Evolutionary conservation across 495 filamentous ascomycete species (phyloP).

Genomic region (Friedmanniomyces endolithicus): DNA sequence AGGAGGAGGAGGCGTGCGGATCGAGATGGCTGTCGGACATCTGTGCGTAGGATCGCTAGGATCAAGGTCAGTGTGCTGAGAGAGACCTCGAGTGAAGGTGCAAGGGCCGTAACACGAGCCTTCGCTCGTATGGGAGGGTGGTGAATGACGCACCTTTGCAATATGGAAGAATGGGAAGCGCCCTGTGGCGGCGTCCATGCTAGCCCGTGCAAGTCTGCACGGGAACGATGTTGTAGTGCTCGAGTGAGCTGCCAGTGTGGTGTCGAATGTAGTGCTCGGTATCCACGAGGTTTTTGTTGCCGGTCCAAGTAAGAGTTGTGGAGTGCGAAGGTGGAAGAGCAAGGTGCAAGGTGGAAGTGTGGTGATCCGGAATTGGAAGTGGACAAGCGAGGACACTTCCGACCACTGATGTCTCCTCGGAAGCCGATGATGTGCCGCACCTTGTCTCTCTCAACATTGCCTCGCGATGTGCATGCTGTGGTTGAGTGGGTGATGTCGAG

Average conservation of each 20-base stretch:
- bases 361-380: not conserved
- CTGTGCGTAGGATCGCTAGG: constrained; percentile 1
- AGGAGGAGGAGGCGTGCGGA: not conserved
- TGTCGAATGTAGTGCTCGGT: too few relatives aligned
- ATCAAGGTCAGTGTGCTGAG: not conserved
- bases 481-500: not conserved
- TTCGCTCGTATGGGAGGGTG: not conserved
- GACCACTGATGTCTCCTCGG: not conserved
- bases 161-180: not conserved
- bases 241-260: not conserved
- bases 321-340: not conserved
- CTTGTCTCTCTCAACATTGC: not conserved
- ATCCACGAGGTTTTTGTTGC: not conserved
- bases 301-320: not conserved
- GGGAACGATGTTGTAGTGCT: not conserved
- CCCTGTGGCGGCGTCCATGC: not conserved
- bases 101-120: not conserved
- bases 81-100: not conserved
- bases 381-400: not conserved
- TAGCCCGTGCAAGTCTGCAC: not conserved
- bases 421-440: not conserved
- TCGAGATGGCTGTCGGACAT: not conserved
- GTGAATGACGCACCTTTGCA: constrained; percentile 4
- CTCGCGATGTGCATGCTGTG: not conserved
- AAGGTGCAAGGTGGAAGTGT: not conserved